Conservation (phyloP, 1,284 basidiomycete species). For the Trichosporon asahii region DNA sequence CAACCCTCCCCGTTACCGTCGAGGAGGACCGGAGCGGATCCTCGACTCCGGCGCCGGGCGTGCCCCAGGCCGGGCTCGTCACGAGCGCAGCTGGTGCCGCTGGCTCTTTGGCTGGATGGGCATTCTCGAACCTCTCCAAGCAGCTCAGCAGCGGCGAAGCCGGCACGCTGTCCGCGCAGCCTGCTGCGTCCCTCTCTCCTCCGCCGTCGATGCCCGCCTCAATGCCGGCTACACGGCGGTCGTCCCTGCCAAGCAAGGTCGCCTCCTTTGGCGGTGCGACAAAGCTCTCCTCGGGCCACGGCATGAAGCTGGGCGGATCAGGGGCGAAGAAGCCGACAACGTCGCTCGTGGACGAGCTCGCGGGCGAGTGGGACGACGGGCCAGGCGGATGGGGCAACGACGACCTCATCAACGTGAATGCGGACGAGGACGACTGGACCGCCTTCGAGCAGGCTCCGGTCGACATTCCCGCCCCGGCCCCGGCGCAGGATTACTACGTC, state of each 20-base stretch:
- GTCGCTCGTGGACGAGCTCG: conserved; percentile 59
- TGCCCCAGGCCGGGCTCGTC: conserved; percentile 60
- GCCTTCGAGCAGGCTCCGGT: conserved; percentile 72
- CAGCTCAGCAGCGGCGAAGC: conserved; percentile 72
- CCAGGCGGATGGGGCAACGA: conserved; percentile 53
- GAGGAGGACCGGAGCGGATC: conserved; percentile 41
- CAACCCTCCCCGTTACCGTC: conserved; percentile 72
- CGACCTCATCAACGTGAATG: conserved; percentile 85
- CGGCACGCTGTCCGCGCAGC: conserved; percentile 58
- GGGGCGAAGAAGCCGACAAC: conserved; percentile 42
- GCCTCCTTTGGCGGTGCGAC: conserved; percentile 15
- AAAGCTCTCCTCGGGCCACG: conserved; percentile 28
- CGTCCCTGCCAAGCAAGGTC: neutral
- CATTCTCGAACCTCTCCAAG: conserved; percentile 78
- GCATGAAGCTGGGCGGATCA: conserved; percentile 65
- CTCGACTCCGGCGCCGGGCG: conserved; percentile 12
- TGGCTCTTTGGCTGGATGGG: conserved; percentile 87
- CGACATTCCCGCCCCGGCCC: conserved; percentile 39
- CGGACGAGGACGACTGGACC: conserved; percentile 78
- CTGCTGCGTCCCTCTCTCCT: conserved; percentile 22
- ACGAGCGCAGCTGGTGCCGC: conserved; percentile 85
- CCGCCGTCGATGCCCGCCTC: conserved; percentile 5
- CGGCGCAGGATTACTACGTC: conserved; percentile 40
- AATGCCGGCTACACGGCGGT: neutral
- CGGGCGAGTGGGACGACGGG: conserved; percentile 55